These are phyloP conservation scores for Podospora tetraspora DNA, from an alignment of 495 filamentous ascomycete species.

Conservation along the genomic window DNA sequence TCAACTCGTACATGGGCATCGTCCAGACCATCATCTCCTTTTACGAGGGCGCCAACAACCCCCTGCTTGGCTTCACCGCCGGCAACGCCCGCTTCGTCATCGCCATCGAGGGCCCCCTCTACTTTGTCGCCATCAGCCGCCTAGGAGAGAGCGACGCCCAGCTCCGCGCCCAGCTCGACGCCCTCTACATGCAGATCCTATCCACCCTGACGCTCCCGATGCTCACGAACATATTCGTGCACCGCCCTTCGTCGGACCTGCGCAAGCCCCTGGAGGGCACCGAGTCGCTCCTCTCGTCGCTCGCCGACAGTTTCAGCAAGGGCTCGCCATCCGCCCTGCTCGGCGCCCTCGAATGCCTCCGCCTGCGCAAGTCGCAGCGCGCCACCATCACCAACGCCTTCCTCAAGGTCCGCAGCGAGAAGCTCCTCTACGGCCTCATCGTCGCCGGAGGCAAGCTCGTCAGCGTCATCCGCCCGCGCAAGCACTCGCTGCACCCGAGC, in stretches of 20 bases:
- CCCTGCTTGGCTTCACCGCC: constrained; percentile 74
- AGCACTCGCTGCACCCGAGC: constrained; percentile 91
- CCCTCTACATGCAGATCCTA: constrained; percentile 95
- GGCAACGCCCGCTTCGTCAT: constrained; percentile 81
- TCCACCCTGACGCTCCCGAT: constrained; percentile 89
- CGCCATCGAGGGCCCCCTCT: constrained; percentile 73
- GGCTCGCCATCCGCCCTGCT: constrained; percentile 86
- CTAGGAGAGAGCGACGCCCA: constrained; percentile 87
- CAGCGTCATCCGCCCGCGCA: constrained; percentile 86
- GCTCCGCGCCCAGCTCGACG: constrained; percentile 81
- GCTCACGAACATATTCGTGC: constrained; percentile 82
- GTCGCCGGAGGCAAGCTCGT: constrained; percentile 93
- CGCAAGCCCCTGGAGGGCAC: constrained; percentile 91
- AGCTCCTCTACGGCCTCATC: constrained; percentile 86
- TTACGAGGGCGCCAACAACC: constrained; percentile 74
- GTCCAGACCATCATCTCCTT: constrained; percentile 98
- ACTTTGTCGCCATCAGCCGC: constrained; percentile 87
- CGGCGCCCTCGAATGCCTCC: constrained; percentile 85
- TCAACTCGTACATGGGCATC: constrained; percentile 91
- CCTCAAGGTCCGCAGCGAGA: constrained; percentile 65
- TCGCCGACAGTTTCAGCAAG: constrained; percentile 90
- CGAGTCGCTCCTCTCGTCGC: constrained; percentile 80
- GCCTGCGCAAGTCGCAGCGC: constrained; percentile 79
- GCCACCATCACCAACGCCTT: constrained; percentile 81
- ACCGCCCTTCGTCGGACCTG: constrained; percentile 86